Evolutionary conservation across 768 basidiomycete species (phyloP).

Genomic region (Piloderma croceum): DNA sequence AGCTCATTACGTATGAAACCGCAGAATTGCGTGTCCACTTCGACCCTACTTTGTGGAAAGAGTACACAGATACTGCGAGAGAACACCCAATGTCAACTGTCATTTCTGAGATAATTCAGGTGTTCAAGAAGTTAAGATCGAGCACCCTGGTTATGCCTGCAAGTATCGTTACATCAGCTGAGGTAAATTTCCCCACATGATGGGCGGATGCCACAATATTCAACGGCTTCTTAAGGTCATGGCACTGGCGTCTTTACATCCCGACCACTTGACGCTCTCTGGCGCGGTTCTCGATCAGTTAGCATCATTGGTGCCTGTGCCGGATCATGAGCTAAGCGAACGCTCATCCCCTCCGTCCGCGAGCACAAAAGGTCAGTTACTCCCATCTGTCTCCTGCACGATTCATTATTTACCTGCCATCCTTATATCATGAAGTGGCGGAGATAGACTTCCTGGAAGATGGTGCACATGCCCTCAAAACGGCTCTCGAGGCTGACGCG

Average conservation of each 20-base stretch:
- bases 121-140: slow-evolving; percentile 30
- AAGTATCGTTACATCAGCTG: slow-evolving; percentile 37
- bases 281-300: slow-evolving; percentile 36
- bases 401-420: too few relatives aligned
- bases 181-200: slow-evolving; percentile 20
- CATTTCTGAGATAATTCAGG: slow-evolving; percentile 33
- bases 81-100: slow-evolving; percentile 40
- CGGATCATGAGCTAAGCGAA: too few relatives aligned
- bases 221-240: slow-evolving; percentile 26
- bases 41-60: slow-evolving; percentile 33
- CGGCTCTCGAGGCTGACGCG: slow-evolving; percentile 31
- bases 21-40: slow-evolving; percentile 46
- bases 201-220: neutral
- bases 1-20: neutral
- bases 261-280: slow-evolving; percentile 41
- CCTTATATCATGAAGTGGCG: too few relatives aligned
- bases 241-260: slow-evolving; percentile 35
- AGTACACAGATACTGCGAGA: slow-evolving; percentile 30
- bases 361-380: neutral
- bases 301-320: slow-evolving; percentile 19
- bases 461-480: slow-evolving; percentile 27
- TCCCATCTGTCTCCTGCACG: too few relatives aligned
- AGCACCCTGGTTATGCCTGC: slow-evolving; percentile 44
- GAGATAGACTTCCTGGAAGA: slow-evolving; percentile 34
- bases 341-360: too few relatives aligned